These are phyloP conservation scores for Vinca minor DNA, from an alignment of 257 asterid species.

Conservation along the genomic window DNA sequence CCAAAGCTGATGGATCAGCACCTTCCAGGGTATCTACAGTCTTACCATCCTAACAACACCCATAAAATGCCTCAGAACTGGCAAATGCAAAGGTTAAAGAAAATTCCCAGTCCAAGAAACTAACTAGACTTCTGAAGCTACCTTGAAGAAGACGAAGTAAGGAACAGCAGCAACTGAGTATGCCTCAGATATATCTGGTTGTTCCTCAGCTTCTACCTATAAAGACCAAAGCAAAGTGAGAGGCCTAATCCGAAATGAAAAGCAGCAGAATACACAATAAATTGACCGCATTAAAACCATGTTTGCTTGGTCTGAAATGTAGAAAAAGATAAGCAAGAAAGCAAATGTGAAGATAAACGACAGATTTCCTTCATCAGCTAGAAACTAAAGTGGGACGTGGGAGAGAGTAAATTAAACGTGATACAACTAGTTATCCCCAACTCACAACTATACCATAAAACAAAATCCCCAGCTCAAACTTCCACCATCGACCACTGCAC, in stretches of 20 bases:
- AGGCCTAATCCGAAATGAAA: too few relatives aligned
- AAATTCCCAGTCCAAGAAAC: not conserved
- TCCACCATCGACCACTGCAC: too few relatives aligned
- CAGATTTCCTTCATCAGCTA: too few relatives aligned
- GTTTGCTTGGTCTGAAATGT: too few relatives aligned
- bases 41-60: constrained; percentile 60
- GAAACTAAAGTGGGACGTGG: too few relatives aligned
- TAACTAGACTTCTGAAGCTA: constrained; percentile 12
- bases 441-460: too few relatives aligned
- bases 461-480: too few relatives aligned
- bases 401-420: too few relatives aligned
- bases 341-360: too few relatives aligned
- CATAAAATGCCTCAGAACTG: not conserved
- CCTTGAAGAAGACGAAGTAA: constrained; percentile 85
- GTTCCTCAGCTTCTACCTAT: constrained; percentile 98
- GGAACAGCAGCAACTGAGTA: constrained; percentile 88
- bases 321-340: too few relatives aligned
- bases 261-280: not conserved
- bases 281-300: constrained; percentile 4
- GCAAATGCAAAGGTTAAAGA: not conserved
- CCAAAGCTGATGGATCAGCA: constrained; percentile 92
- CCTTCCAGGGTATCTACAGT: constrained; percentile 81
- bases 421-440: too few relatives aligned
- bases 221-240: constrained; percentile 18
- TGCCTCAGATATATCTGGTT: constrained; percentile 84